Percentiles rank a stretch among this genome's conserved stretches.
phyloP scores from a whole-genome alignment of 2,329 filamentous ascomycete species.

The Dactylonectria macrodidyma region DNA sequence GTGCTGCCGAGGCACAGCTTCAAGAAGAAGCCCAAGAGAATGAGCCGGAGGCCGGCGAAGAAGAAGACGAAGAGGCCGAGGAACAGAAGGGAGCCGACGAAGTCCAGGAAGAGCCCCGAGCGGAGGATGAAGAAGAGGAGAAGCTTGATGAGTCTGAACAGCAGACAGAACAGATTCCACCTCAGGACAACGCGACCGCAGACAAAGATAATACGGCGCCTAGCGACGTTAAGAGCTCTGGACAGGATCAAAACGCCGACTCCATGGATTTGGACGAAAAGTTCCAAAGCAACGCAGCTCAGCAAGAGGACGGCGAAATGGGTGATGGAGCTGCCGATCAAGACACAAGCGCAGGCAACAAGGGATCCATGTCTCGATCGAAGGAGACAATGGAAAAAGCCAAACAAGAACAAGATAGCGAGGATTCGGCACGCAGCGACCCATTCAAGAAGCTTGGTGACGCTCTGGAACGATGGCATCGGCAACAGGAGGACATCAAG shows the following conservation, averaged over 20 bases:
- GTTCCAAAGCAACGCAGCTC: slow-evolving; percentile 71
- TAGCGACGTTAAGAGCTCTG: slow-evolving; percentile 75
- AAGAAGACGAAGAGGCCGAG: slow-evolving; percentile 70
- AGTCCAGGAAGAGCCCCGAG: slow-evolving; percentile 60
- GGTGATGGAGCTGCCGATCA: slow-evolving; percentile 76
- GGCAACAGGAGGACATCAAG: slow-evolving; percentile 87
- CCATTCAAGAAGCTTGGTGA: slow-evolving; percentile 97
- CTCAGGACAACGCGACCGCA: slow-evolving; percentile 64
- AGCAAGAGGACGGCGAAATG: slow-evolving; percentile 77
- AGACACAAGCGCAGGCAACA: slow-evolving; percentile 74
- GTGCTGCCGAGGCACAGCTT: slow-evolving; percentile 55
- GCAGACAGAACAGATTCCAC: slow-evolving; percentile 56
- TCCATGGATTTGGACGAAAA: slow-evolving; percentile 74
- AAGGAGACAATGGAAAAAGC: slow-evolving; percentile 65
- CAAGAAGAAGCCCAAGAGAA: slow-evolving; percentile 55
- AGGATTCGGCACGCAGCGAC: slow-evolving; percentile 67
- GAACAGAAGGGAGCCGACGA: slow-evolving; percentile 59
- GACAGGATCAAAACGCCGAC: slow-evolving; percentile 76
- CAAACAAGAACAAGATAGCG: slow-evolving; percentile 61
- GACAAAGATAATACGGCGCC: slow-evolving; percentile 75
- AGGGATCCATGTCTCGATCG: slow-evolving; percentile 68
- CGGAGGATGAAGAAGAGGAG: slow-evolving; percentile 66
- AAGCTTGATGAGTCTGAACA: slow-evolving; percentile 70
- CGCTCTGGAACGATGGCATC: slow-evolving; percentile 92
- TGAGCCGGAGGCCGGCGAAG: slow-evolving; percentile 69